These are phyloP conservation scores for slime mould (Dictyostelium discoideum) DNA, from an alignment of 78 protist genomes.

Conservation along the genomic window DNA sequence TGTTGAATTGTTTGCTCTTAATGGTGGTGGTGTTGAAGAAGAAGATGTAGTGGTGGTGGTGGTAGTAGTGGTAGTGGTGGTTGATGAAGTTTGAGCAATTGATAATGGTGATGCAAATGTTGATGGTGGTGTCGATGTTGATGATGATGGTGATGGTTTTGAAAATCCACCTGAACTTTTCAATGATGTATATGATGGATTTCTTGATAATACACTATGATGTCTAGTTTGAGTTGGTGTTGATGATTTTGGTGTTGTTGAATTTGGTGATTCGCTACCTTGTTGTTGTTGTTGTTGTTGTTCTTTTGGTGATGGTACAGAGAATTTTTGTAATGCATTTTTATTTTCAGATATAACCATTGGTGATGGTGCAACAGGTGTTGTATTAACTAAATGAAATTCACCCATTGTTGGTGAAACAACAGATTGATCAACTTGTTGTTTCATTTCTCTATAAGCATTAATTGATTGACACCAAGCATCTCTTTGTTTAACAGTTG, in stretches of 20 bases:
- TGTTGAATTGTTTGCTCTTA: background rate
- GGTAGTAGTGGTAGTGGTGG: background rate
- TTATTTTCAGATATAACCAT: background rate
- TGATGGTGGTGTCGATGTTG: background rate
- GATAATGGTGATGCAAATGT: slow-evolving; percentile 2
- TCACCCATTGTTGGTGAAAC: slow-evolving; percentile 58
- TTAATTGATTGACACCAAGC: slow-evolving; percentile 54
- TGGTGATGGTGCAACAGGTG: slow-evolving; percentile 34
- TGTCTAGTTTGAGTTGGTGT: slow-evolving; percentile 19
- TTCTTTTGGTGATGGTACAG: background rate
- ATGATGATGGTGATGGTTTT: slow-evolving; percentile 5
- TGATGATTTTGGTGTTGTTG: background rate
- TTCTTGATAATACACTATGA: slow-evolving; percentile 60
- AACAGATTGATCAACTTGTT: background rate
- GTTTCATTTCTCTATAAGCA: slow-evolving; percentile 56
- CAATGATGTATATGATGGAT: slow-evolving; percentile 67
- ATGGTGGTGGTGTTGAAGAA: background rate
- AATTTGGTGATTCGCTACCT: background rate
- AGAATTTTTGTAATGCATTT: background rate
- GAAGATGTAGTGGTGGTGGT: background rate
- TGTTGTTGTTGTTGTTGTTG: background rate
- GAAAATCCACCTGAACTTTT: slow-evolving; percentile 63
- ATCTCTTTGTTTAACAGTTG: slow-evolving; percentile 11
- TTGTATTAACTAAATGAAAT: slow-evolving; percentile 45
- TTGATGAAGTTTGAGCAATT: background rate